A percentile compares a stretch with the other conserved stretches of the same genome.
Conservation (phyloP, 2,329 filamentous ascomycete species). For the Trichophyton benhamiae region DNA sequence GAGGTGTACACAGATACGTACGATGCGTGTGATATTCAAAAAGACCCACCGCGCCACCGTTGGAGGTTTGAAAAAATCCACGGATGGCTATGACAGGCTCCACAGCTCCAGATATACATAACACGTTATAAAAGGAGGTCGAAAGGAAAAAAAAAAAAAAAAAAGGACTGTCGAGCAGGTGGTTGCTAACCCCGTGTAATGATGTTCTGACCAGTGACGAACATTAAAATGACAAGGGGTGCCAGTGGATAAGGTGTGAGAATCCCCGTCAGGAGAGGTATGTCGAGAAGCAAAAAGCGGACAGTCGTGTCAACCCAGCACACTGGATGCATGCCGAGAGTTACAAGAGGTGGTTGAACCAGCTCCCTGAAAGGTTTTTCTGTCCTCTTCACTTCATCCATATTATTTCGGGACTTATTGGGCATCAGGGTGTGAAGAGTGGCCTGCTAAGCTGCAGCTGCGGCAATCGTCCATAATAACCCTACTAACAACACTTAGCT, state of each 20-base stretch:
- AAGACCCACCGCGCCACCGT: slow-evolving; percentile 4
- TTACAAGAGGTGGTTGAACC: background rate
- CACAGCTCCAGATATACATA: background rate
- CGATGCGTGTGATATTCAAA: slow-evolving; percentile 1
- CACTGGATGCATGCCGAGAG: background rate
- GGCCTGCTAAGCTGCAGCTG: background rate
- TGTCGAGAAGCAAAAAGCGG: background rate
- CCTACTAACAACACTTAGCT: background rate
- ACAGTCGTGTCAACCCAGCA: slow-evolving; percentile 1
- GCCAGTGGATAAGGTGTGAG: background rate
- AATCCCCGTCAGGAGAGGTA: slow-evolving; percentile 1
- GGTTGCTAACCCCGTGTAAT: background rate
- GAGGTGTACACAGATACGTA: slow-evolving; percentile 2
- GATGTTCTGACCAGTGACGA: slow-evolving; percentile 5
- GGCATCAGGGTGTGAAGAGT: background rate
- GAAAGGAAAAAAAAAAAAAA: background rate
- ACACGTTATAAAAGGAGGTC: background rate
- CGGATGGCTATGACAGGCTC: slow-evolving; percentile 1
- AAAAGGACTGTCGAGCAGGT: background rate
- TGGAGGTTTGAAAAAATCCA: background rate
- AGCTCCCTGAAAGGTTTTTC: background rate
- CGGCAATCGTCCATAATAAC: slow-evolving; percentile 1
- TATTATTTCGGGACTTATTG: background rate
- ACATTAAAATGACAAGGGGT: slow-evolving; percentile 6
- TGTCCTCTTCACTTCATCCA: background rate